Conservation (phyloP, 2,329 filamentous ascomycete species). For the Furcasterigmium furcatum region DNA sequence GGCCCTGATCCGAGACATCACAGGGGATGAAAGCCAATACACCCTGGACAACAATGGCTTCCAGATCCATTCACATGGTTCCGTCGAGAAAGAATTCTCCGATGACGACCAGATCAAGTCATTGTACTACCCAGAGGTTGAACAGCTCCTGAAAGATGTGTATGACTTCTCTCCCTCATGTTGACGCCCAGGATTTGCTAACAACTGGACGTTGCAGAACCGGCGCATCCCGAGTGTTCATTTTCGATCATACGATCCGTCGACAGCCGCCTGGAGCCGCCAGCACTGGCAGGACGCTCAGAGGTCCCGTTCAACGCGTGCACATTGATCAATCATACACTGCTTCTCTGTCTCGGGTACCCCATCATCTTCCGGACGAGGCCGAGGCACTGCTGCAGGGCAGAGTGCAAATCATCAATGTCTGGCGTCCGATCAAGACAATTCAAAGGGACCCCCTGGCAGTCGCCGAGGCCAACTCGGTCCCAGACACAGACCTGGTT, state of each 20-base stretch:
- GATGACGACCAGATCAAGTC: constrained; percentile 61
- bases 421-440: constrained; percentile 47
- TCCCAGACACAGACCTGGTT: constrained; percentile 47
- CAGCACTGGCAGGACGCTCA: constrained; percentile 40
- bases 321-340: constrained; percentile 52
- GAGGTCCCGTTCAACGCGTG: constrained; percentile 45
- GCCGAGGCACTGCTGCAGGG: constrained; percentile 38
- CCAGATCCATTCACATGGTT: constrained; percentile 23
- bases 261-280: constrained; percentile 38
- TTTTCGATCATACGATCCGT: constrained; percentile 61
- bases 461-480: constrained; percentile 46
- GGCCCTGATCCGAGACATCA: constrained; percentile 29
- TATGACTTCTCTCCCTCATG: no score
- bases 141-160: constrained; percentile 62
- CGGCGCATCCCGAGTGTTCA: constrained; percentile 50
- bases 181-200: not conserved
- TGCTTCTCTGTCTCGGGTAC: constrained; percentile 35
- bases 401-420: constrained; percentile 51
- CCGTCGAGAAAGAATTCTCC: constrained; percentile 30
- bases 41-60: constrained; percentile 35
- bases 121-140: constrained; percentile 71
- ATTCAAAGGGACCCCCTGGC: constrained; percentile 52
- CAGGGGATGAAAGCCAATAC: constrained; percentile 28
- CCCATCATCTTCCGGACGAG: constrained; percentile 41
- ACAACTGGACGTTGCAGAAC: constrained; percentile 39